Evolutionary conservation across 2,329 filamentous ascomycete species (phyloP).

Genomic region (Fusarium verticillioides): DNA sequence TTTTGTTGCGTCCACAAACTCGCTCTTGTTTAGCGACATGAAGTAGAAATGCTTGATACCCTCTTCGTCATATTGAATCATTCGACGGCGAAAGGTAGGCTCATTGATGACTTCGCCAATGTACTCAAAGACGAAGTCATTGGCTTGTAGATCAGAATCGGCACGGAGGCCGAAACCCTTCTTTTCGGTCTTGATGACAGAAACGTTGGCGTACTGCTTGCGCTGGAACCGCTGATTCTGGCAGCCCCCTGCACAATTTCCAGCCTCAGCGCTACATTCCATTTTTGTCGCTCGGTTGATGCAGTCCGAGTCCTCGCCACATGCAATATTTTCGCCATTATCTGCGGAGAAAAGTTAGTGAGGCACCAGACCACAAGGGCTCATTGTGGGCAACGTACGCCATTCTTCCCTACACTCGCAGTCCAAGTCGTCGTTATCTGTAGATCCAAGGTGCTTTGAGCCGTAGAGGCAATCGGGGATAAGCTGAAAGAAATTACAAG

Average conservation of each 20-base stretch:
- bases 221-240: constrained; percentile 96
- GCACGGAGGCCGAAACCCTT: constrained; percentile 94
- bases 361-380: neutral
- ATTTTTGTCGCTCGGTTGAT: constrained; percentile 99
- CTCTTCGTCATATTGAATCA: constrained; percentile 93
- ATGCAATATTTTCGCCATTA: constrained; percentile 80
- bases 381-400: constrained; percentile 71
- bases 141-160: constrained; percentile 77
- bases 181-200: constrained; percentile 97
- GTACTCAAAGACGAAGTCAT: constrained; percentile 98
- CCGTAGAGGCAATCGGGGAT: constrained; percentile 91
- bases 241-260: constrained; percentile 87
- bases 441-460: constrained; percentile 89
- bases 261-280: constrained; percentile 83
- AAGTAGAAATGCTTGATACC: constrained; percentile 99
- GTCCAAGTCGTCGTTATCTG: constrained; percentile 89
- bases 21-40: constrained; percentile 96
- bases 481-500: constrained; percentile 79
- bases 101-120: constrained; percentile 99
- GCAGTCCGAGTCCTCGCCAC: constrained; percentile 95
- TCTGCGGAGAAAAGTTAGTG: constrained; percentile 53
- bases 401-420: constrained; percentile 96
- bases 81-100: constrained; percentile 85
- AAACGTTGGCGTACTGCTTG: constrained; percentile 88
- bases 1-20: constrained; percentile 97